A percentile compares a stretch with the other conserved stretches of the same genome.
Conservation (phyloP, 139 green algal genomes). For the Limnomonas spitsbergensis region DNA sequence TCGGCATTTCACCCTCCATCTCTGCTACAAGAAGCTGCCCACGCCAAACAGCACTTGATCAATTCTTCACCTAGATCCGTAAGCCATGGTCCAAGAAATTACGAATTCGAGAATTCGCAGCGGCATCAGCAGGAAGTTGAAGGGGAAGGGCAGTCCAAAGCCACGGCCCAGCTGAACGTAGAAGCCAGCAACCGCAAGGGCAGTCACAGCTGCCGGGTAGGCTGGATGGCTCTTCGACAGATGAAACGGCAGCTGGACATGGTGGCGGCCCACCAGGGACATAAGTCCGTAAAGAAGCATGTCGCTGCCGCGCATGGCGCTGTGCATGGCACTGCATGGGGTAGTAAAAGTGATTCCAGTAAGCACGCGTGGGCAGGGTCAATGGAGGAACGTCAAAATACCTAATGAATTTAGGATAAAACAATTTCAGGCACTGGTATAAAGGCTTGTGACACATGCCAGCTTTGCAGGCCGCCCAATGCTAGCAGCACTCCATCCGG, state of each 20-base stretch:
- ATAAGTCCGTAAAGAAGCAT: conserved; percentile 15
- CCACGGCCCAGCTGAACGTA: not conserved
- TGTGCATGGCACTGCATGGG: conserved; percentile 19
- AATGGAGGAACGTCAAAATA: no score
- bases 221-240: not conserved
- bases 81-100: conserved; percentile 14
- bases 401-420: no score
- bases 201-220: not conserved
- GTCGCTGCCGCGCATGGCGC: conserved; percentile 19
- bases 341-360: not conserved
- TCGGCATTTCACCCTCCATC: no score
- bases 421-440: no score
- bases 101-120: conserved; percentile 19
- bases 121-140: conserved; percentile 32
- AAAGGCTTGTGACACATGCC: no score
- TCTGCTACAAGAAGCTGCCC: no score
- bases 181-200: conserved; percentile 1
- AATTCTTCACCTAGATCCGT: no score
- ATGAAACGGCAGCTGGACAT: not conserved
- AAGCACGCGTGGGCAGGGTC: no score
- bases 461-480: no score
- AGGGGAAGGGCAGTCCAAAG: conserved; percentile 29
- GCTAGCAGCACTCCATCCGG: no score
- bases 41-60: no score
- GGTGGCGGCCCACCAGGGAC: not conserved